Evolutionary conservation across 352 stramenopile species (phyloP), one percentile per base, ranked within the genome.

Genomic region (Bremia lactucae): DNA sequence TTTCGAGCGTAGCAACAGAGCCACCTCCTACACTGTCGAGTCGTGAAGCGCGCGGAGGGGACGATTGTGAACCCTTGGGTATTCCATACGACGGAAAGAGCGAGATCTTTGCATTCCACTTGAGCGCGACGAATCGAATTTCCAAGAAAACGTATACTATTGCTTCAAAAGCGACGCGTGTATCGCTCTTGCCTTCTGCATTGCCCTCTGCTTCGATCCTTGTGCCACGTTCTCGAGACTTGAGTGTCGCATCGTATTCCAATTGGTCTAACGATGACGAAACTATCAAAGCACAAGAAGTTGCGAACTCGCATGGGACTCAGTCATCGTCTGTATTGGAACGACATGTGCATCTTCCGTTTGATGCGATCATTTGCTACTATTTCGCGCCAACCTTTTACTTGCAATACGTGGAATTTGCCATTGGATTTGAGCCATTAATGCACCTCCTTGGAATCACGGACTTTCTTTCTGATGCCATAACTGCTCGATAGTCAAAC

Each of bases 401-500:
- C 21, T 49, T 92, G 5, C 77, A 92, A 47, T 90, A 92, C 58
- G 59, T 92, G 37, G 80, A 92, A 58, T 90, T 89, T 47, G 80
- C 80, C 6, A 88, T 92, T 43, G 77, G 80, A 13, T 92, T 88
- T 47, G 80, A 92, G 39, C 56, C 74, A 18, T 63, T 92, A n/a
- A 72, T 92, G 58, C 70, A 92, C 36, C 56, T 68, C 6, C 59
- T 92, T 14, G 77, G 64, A 16, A 52, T 92, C 14, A 62, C 59
- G 0, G 25, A 60, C 3, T 90, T 92, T 28, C 63, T 92, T 31
- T 34, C 56, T 18, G 42, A 63, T 14, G 33, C 34, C 22, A 25
- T 52, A 8, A 21, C 29, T 10, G 46, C n/a, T n/a, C n/a, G n/a
- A n/a, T n/a, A n/a, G n/a, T n/a, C n/a, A n/a, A n/a, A n/a, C n/a